A percentile compares a stretch with the other conserved stretches of the same genome.
Evolutionary conservation across 1,284 basidiomycete genomes (phyloP).

Genomic region (Sphaerobolus stellatus): DNA sequence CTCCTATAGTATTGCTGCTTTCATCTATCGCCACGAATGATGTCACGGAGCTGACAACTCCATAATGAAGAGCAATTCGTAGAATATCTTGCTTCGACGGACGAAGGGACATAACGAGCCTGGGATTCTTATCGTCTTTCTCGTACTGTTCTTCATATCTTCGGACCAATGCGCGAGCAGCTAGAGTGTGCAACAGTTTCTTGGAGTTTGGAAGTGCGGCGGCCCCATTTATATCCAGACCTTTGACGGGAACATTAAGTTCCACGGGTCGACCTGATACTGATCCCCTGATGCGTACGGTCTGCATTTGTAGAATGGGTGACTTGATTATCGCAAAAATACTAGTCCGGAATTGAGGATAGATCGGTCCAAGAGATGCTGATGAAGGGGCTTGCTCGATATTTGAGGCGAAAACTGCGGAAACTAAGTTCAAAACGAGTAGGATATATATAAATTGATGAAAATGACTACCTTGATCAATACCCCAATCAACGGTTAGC

Average conservation of each 20-base stretch:
- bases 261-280: constrained; percentile 2
- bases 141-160: constrained; percentile 3
- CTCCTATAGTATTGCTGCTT: no score
- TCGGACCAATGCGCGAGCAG: constrained; percentile 12
- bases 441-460: no score
- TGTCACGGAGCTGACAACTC: constrained; percentile 8
- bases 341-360: constrained; percentile 13
- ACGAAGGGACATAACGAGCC: no score
- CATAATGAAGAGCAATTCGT: constrained; percentile 10
- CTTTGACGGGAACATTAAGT: constrained; percentile 12
- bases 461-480: background rate
- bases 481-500: constrained; percentile 12
- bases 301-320: no score
- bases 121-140: no score
- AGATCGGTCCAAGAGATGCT: constrained; percentile 3
- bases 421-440: background rate
- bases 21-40: constrained; percentile 16
- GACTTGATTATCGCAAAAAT: constrained; percentile 15
- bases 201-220: background rate
- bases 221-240: no score
- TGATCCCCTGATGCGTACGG: constrained; percentile 3
- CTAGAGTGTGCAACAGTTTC: constrained; percentile 9
- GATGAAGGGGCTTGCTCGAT: constrained; percentile 13
- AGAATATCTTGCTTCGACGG: constrained; percentile 5
- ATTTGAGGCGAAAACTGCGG: background rate